phyloP scores from a whole-genome alignment of 2,329 filamentous ascomycete species.

The Colletotrichum chlorophyti region DNA sequence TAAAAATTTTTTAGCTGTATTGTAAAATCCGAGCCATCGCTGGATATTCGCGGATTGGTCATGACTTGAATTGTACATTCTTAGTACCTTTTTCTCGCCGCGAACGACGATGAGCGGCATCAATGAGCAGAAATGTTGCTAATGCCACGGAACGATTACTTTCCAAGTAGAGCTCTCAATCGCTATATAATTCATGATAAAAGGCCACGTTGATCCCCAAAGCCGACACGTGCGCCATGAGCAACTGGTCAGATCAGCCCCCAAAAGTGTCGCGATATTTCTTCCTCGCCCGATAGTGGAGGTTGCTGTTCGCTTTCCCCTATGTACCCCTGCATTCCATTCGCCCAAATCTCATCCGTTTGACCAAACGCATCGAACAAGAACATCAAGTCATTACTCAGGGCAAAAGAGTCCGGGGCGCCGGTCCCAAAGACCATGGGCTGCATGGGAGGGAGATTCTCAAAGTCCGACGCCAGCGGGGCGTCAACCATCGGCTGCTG shows the following conservation, averaged over 20 bases:
- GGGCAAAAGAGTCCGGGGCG: slow-evolving; percentile 40
- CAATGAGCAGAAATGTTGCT: too few species aligned
- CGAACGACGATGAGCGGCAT: too few species aligned
- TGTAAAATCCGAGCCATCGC: too few species aligned
- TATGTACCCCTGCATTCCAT: slow-evolving; percentile 1
- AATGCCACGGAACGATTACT: too few species aligned
- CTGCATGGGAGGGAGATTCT: neutral
- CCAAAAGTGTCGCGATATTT: slow-evolving; percentile 41
- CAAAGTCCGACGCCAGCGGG: neutral
- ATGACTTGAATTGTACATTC: too few species aligned
- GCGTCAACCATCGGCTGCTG: neutral
- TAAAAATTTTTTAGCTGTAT: too few species aligned
- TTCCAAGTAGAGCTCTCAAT: too few species aligned
- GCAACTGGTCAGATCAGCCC: slow-evolving; percentile 34
- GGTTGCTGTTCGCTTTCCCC: slow-evolving; percentile 2
- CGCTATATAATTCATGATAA: too few species aligned
- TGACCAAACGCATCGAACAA: slow-evolving; percentile 43
- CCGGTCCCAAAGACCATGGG: slow-evolving; percentile 7
- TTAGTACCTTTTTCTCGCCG: too few species aligned
- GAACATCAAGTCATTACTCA: slow-evolving; percentile 41
- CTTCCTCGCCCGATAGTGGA: slow-evolving; percentile 30
- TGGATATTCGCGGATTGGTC: too few species aligned
- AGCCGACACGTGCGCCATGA: too few species aligned
- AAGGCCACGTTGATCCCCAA: too few species aligned
- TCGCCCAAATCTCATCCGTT: slow-evolving; percentile 1